Base-by-base conservation (phyloP, 257 asterid species). In the Ajuga chamaepitys region DNA sequence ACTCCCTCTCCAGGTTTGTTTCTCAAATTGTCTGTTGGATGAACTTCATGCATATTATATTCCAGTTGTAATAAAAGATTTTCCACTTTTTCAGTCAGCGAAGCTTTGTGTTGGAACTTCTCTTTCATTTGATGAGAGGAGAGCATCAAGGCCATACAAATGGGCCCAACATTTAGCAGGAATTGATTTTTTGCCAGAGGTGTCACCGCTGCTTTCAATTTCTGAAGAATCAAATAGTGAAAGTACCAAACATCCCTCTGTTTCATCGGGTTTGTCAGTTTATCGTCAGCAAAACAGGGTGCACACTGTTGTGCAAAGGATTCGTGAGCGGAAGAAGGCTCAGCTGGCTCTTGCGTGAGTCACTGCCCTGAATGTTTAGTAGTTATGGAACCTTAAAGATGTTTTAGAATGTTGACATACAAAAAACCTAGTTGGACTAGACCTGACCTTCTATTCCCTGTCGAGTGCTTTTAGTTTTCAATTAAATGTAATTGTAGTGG, bases 151-250 rank as follows among this genome's bases (percentile, higher is more conserved):
- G 42, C 99, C 99, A 17, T 94, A 88, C 80, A 94, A 83, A 77
- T 94, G 99, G 99, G 96, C 88, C 67, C 99, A 90, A 77, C 99
- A 90, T 81, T 81, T 94, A 80, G 97, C 99, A 37, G 99, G 99
- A 57, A 88, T 94, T 47, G 97, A 94, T 73, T 82, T 90, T 74
- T 78, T 94, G 82, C 99, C 95, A 1, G 99, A 94, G 88, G 81
- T 90, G 64, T 72, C 99, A 8, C 99, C 99, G 17, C 66, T 84
- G 72, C 68, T 85, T 75, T 70, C 86, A 13, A 81, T 67, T 54
- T 64, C 78, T 37, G 92, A 78, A 68, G 77, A 72, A 32, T 73
- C 85, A 54, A 81, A 77, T 45, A 70, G 74, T 63, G 92, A 84
- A 70, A 72, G 82, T 44, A 64, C 89, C 42, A 86, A 75, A 73